Conservation (phyloP, 306 rosid species). For the Cucurbita pepo region DNA sequence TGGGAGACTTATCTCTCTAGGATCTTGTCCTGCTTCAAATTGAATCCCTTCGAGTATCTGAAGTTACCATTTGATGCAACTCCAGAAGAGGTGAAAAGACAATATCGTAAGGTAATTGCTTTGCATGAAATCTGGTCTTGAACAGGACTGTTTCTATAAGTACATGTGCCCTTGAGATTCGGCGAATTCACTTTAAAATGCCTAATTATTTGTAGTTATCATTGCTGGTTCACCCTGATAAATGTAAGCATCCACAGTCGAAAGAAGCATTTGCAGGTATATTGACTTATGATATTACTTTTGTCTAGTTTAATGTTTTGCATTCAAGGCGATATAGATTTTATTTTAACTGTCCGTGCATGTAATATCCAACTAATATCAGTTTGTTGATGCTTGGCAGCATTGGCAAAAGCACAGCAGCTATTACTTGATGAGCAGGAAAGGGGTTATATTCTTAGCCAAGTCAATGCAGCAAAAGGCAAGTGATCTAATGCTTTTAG, state of each 20-base stretch:
- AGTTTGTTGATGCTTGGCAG: conserved; percentile 36
- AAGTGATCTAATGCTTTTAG: conserved; percentile 17
- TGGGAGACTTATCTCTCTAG: conserved; percentile 17
- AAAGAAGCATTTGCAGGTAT: conserved; percentile 97
- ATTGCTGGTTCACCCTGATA: conserved; percentile 94
- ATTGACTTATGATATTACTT: conserved; percentile 4
- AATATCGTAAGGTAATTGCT: conserved; percentile 76
- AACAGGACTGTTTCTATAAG: not conserved
- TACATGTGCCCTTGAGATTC: not conserved
- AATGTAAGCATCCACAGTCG: conserved; percentile 95
- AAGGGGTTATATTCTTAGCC: conserved; percentile 79
- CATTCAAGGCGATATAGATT: not conserved
- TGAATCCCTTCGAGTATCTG: conserved; percentile 71
- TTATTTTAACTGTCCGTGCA: not conserved
- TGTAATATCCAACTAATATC: conserved; percentile 1
- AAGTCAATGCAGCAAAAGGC: conserved; percentile 91
- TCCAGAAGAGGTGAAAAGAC: conserved; percentile 64
- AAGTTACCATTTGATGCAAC: conserved; percentile 68
- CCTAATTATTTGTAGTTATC: conserved; percentile 42
- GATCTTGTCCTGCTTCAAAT: conserved; percentile 86
- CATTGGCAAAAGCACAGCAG: conserved; percentile 91
- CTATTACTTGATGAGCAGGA: conserved; percentile 85
- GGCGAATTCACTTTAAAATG: not conserved
- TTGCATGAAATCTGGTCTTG: not conserved
- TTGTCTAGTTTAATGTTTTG: not conserved